phyloP scores from a whole-genome alignment of 345 rosid genomes.

The Eucalyptus sp. region DNA sequence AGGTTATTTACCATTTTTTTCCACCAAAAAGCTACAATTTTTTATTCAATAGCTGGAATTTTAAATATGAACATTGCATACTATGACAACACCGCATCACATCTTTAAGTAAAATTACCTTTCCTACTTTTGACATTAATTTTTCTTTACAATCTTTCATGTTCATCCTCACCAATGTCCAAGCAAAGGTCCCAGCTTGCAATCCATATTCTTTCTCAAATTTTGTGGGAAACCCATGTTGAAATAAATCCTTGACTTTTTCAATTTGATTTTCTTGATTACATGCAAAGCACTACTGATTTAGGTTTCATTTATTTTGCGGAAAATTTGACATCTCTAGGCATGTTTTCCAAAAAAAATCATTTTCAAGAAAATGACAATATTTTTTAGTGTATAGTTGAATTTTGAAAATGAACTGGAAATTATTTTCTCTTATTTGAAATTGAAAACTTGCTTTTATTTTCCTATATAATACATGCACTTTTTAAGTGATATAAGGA shows the following conservation, averaged over 20 bases:
- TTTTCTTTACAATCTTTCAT: neutral
- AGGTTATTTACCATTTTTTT: neutral
- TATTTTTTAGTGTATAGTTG: neutral
- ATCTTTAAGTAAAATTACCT: too few relatives aligned
- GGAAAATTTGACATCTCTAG: too few relatives aligned
- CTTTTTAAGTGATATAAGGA: neutral
- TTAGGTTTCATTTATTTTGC: rapidly evolving
- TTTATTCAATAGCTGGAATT: too few relatives aligned
- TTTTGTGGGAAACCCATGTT: neutral
- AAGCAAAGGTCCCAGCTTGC: neutral
- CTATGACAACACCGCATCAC: rapidly evolving
- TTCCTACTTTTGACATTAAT: too few relatives aligned
- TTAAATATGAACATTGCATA: too few relatives aligned
- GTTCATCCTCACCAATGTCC: neutral
- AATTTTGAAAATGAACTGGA: rapidly evolving
- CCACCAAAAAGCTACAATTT: neutral
- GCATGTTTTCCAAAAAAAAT: neutral
- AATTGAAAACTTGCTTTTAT: neutral
- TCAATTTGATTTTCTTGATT: neutral
- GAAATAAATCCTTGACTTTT: neutral
- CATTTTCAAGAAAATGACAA: neutral
- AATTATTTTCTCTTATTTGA: neutral
- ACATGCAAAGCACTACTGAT: rapidly evolving
- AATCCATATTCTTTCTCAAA: neutral
- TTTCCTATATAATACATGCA: neutral